Evolutionary conservation across 2,329 filamentous ascomycete genomes (phyloP).

Genomic region (Trichophyton rubrum): DNA sequence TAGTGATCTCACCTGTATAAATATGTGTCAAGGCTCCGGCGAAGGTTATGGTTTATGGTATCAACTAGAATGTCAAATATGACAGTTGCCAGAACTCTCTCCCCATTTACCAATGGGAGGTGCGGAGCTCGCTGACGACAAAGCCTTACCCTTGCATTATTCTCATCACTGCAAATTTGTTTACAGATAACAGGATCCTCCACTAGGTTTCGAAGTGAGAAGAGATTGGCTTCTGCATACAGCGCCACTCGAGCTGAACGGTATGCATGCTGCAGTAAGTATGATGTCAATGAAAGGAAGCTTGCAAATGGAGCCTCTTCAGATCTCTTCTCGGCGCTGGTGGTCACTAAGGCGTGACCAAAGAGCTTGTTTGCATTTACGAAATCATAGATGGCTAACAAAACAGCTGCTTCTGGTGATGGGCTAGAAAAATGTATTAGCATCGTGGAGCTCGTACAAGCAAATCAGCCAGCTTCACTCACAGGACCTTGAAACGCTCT

Average conservation of each 20-base stretch:
- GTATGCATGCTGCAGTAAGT: constrained; percentile 86
- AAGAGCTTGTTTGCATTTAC: constrained; percentile 91
- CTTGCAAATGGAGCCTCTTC: constrained; percentile 63
- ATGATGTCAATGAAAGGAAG: constrained; percentile 81
- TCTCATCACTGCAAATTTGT: constrained; percentile 67
- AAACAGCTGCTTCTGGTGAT: constrained; percentile 60
- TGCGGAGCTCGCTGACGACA: constrained; percentile 83
- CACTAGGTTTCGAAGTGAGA: constrained; percentile 72
- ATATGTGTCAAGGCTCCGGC: constrained; percentile 68
- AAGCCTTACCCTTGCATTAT: constrained; percentile 60
- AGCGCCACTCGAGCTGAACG: constrained; percentile 63
- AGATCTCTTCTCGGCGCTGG: constrained; percentile 47
- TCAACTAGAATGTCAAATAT: constrained; percentile 82
- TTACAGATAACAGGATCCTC: constrained; percentile 77
- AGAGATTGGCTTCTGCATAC: constrained; percentile 75
- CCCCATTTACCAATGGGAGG: constrained; percentile 59
- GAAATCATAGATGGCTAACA: constrained; percentile 87
- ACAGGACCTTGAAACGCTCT: constrained; percentile 67
- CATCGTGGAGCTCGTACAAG: not conserved
- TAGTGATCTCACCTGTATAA: constrained; percentile 54
- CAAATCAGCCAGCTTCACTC: constrained; percentile 28
- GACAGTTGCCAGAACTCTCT: constrained; percentile 60
- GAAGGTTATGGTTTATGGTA: constrained; percentile 85
- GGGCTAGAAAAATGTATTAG: constrained; percentile 44
- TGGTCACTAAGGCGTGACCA: constrained; percentile 66